phyloP scores from a whole-genome alignment of 352 stramenopile species.

The Phytophthora colocasiae region DNA sequence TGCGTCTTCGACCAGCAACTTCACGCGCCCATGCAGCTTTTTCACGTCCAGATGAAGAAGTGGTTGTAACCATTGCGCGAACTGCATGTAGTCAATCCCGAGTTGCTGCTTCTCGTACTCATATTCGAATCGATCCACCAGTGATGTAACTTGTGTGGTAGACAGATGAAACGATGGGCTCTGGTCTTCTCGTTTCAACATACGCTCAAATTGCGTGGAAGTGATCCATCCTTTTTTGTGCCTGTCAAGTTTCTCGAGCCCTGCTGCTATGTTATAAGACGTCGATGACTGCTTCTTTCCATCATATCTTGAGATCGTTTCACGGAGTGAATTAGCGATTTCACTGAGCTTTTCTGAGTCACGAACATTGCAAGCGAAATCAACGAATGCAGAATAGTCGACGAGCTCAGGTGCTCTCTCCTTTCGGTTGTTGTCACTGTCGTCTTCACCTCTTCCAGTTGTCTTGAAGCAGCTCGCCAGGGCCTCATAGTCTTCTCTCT shows the following conservation, averaged over 20 bases:
- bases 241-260: constrained; percentile 66
- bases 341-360: constrained; percentile 70
- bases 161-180: constrained; percentile 51
- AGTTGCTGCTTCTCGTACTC: constrained; percentile 63
- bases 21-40: constrained; percentile 58
- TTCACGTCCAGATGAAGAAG: constrained; percentile 68
- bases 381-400: constrained; percentile 65
- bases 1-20: constrained; percentile 48
- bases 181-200: constrained; percentile 34
- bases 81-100: constrained; percentile 75
- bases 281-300: constrained; percentile 54
- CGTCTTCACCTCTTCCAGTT: neutral
- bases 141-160: constrained; percentile 33
- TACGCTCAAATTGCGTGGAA: constrained; percentile 46
- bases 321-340: constrained; percentile 54
- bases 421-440: constrained; percentile 20
- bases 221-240: constrained; percentile 61
- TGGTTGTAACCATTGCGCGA: constrained; percentile 73
- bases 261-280: constrained; percentile 51
- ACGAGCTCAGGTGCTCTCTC: constrained; percentile 33
- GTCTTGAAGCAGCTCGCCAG: constrained; percentile 53
- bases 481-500: constrained; percentile 37
- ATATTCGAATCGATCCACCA: constrained; percentile 75
- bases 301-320: constrained; percentile 58
- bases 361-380: constrained; percentile 73